Percentiles rank a stretch among this genome's conserved stretches.
Evolutionary conservation across 345 rosid species (phyloP).

Genomic region (Acer negundo): DNA sequence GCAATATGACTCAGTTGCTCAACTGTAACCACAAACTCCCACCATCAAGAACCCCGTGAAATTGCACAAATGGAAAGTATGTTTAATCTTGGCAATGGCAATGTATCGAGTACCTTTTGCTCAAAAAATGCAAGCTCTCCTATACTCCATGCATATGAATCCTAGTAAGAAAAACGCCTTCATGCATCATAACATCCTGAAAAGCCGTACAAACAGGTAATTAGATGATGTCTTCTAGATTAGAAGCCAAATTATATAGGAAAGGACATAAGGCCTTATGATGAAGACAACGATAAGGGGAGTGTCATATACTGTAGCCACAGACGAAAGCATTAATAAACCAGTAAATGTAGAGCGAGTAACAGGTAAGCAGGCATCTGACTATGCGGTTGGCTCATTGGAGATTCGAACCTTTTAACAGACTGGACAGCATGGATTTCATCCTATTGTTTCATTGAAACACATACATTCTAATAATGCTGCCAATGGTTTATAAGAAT

Average conservation of each 20-base stretch:
- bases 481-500: no score
- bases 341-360: background rate
- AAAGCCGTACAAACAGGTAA: background rate
- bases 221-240: background rate
- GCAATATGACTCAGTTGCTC: background rate
- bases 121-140: slow-evolving; percentile 17
- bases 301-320: background rate
- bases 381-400: background rate
- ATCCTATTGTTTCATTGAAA: background rate
- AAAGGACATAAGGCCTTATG: background rate
- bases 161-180: background rate
- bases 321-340: background rate
- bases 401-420: background rate
- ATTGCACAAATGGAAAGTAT: slow-evolving; percentile 3
- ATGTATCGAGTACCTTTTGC: slow-evolving; percentile 1
- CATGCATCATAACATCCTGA: slow-evolving; percentile 9
- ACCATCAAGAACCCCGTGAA: background rate
- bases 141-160: background rate
- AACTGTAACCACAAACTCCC: slow-evolving; percentile 8
- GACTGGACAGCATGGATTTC: background rate
- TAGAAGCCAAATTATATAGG: background rate
- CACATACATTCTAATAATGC: background rate
- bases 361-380: background rate
- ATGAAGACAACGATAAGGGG: background rate
- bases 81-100: background rate